A percentile compares a stretch with the other conserved stretches of the same genome.
Conservation (phyloP, 2,329 filamentous ascomycete genomes). For the Penicillium sp. region DNA sequence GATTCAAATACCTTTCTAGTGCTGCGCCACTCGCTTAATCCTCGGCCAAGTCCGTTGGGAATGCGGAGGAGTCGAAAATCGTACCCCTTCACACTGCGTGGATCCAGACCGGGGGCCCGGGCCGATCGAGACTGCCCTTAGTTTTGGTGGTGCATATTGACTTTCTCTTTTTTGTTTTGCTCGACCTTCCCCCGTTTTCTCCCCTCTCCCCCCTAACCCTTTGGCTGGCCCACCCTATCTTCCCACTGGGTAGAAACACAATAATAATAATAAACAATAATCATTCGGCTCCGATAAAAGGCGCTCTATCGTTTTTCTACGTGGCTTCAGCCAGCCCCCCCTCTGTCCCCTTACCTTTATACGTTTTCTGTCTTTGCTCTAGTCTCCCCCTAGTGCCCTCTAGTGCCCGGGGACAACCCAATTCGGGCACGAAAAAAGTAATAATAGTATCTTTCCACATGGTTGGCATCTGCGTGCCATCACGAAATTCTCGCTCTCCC, state of each 20-base stretch:
- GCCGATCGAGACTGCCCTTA: conserved; percentile 11
- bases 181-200: conserved; percentile 1
- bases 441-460: conserved; percentile 30
- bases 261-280: background rate
- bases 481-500: background rate
- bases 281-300: conserved; percentile 14
- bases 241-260: background rate
- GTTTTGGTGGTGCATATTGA: background rate
- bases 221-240: background rate
- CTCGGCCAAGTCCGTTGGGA: conserved; percentile 26
- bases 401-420: conserved; percentile 2
- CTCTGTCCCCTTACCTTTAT: background rate
- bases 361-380: background rate
- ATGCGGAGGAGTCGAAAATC: conserved; percentile 8
- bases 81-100: background rate
- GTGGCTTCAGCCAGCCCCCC: conserved; percentile 10
- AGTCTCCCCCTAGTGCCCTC: background rate
- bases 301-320: conserved; percentile 1
- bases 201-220: background rate
- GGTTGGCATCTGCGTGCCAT: conserved; percentile 36
- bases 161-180: background rate
- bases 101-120: conserved; percentile 13
- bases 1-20: conserved; percentile 8
- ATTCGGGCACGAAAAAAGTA: conserved; percentile 3
- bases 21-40: conserved; percentile 29